Evolutionary conservation across 441 rosid genomes (phyloP).

Genomic region (Heliophila coronopifolia): DNA sequence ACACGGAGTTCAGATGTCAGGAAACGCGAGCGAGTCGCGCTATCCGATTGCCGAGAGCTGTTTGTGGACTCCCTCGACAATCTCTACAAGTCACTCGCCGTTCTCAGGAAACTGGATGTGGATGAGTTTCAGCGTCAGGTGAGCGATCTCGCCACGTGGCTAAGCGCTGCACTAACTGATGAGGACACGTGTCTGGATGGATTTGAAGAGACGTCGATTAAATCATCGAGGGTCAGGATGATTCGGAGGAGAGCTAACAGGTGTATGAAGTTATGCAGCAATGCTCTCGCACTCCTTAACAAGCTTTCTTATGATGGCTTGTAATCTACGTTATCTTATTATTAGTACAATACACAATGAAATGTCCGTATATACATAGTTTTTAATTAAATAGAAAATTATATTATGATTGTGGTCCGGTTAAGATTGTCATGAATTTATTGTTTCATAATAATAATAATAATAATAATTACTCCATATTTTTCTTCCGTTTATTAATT

Average conservation of each 20-base stretch:
- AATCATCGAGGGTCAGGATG: constrained; percentile 25
- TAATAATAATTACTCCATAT: too few relatives aligned
- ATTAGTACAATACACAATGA: too few relatives aligned
- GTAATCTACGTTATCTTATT: too few relatives aligned
- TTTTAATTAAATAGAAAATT: too few relatives aligned
- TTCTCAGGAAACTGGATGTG: constrained; percentile 43
- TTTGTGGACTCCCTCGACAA: constrained; percentile 50
- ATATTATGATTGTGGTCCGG: too few relatives aligned
- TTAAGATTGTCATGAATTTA: too few relatives aligned
- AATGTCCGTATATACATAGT: too few relatives aligned
- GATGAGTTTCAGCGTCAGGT: constrained; percentile 45
- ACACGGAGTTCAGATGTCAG: constrained; percentile 23
- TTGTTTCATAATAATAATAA: too few relatives aligned
- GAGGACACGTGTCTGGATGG: constrained; percentile 77
- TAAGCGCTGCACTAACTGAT: constrained; percentile 65
- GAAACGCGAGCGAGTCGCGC: constrained; percentile 40
- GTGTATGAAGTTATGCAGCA: constrained; percentile 54
- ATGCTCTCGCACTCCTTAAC: constrained; percentile 71
- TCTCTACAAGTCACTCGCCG: constrained; percentile 53
- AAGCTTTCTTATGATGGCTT: constrained; percentile 57
- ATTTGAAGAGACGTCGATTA: constrained; percentile 36
- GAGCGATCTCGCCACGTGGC: constrained; percentile 59
- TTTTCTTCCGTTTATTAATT: too few relatives aligned
- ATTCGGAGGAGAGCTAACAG: constrained; percentile 38
- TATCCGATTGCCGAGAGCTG: constrained; percentile 60